phyloP scores from a whole-genome alignment of 2,329 filamentous ascomycete species.

The Sodiomyces alkalinus region DNA sequence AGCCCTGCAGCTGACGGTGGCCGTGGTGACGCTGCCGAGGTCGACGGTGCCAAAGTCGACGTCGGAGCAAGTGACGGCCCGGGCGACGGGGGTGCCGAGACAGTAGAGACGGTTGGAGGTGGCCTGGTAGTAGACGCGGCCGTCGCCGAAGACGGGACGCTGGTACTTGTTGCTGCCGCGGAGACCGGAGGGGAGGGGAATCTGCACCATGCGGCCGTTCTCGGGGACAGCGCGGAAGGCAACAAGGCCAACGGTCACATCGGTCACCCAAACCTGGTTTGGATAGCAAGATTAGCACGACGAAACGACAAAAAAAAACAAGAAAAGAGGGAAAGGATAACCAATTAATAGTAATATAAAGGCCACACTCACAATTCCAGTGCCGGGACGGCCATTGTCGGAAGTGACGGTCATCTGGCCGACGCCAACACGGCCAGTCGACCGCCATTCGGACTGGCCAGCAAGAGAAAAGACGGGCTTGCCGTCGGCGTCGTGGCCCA shows the following conservation, averaged over 20 bases:
- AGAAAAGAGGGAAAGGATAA: not conserved
- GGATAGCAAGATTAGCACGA: not conserved
- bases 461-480: constrained; percentile 18
- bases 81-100: constrained; percentile 23
- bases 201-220: constrained; percentile 15
- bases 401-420: constrained; percentile 19
- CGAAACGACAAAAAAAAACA: no score
- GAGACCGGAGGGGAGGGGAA: constrained; percentile 20
- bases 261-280: constrained; percentile 19
- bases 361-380: constrained; percentile 13
- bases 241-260: constrained; percentile 19
- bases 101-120: constrained; percentile 16
- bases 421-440: constrained; percentile 14
- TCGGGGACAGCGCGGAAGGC: constrained; percentile 22
- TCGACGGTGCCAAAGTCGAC: constrained; percentile 22
- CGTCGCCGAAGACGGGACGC: constrained; percentile 24
- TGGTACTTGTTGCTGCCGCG: constrained; percentile 22
- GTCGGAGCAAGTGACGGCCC: constrained; percentile 23
- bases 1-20: constrained; percentile 20
- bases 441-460: constrained; percentile 10
- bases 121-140: constrained; percentile 20
- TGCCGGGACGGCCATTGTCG: constrained; percentile 18
- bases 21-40: constrained; percentile 15
- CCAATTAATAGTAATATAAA: not conserved
- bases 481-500: constrained; percentile 10